A percentile compares a stretch with the other conserved stretches of the same genome.
These are phyloP conservation scores for Lignosus rhinocerotis DNA, from an alignment of 1,284 basidiomycete genomes.

Conservation along the genomic window DNA sequence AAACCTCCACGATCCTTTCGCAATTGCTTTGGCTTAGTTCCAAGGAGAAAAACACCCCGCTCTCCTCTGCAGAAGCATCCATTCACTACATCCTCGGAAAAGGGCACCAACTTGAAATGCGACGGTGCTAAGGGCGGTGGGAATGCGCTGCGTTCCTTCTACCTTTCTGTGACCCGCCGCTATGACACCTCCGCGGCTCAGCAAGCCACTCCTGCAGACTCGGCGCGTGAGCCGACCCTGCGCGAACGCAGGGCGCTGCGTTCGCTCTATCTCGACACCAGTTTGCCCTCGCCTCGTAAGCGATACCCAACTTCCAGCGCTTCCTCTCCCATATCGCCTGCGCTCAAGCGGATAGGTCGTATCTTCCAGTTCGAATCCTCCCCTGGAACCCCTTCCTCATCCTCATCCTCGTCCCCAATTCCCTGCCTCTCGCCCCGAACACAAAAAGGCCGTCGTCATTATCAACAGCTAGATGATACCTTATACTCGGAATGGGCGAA, in stretches of 20 bases:
- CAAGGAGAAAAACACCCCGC: neutral
- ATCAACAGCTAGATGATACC: slow-evolving; percentile 25
- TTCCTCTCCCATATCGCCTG: slow-evolving; percentile 5
- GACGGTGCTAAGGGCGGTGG: neutral
- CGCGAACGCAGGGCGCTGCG: slow-evolving; percentile 14
- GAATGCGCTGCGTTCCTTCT: slow-evolving; percentile 18
- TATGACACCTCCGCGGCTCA: slow-evolving; percentile 2
- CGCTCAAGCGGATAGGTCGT: slow-evolving; percentile 17
- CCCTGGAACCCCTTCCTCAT: neutral
- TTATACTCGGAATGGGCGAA: slow-evolving; percentile 19
- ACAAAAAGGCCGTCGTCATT: slow-evolving; percentile 13
- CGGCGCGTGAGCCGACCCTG: neutral
- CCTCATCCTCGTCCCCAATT: neutral
- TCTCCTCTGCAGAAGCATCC: neutral
- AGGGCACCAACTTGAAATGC: neutral
- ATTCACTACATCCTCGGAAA: neutral
- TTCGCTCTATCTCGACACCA: slow-evolving; percentile 12
- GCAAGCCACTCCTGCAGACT: slow-evolving; percentile 11
- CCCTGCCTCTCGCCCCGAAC: slow-evolving; percentile 11
- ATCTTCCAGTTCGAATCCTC: slow-evolving; percentile 22
- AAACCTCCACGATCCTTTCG: slow-evolving; percentile 10
- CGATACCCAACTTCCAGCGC: slow-evolving; percentile 8
- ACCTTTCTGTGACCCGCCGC: slow-evolving; percentile 14
- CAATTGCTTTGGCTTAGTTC: neutral
- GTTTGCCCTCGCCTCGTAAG: slow-evolving; percentile 5